Conservation (phyloP, 2,329 filamentous ascomycete species). For the Dothistroma pini region DNA sequence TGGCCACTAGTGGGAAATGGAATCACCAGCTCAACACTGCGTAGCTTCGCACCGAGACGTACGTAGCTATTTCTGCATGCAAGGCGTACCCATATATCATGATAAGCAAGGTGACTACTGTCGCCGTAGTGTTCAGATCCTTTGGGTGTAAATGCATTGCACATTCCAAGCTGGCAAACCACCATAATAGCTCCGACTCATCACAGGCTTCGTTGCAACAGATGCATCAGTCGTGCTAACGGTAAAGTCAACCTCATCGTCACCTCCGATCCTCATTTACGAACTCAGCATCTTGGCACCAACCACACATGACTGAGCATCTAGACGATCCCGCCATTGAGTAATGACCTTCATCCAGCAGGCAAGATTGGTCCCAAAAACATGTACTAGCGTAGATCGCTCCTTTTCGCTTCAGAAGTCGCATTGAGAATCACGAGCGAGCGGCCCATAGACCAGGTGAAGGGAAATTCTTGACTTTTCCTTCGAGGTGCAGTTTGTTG, state of each 20-base stretch:
- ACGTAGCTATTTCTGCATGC: too few species aligned
- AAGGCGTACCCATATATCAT: too few species aligned
- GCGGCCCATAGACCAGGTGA: background rate
- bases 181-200: background rate
- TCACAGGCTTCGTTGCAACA: background rate
- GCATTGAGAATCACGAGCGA: background rate
- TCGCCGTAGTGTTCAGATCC: too few species aligned
- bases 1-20: too few species aligned
- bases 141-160: too few species aligned
- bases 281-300: conserved; percentile 8
- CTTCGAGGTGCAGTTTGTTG: background rate
- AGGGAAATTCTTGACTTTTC: background rate
- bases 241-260: background rate
- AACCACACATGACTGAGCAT: background rate
- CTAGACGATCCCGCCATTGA: background rate
- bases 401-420: conserved; percentile 3
- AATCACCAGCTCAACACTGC: too few species aligned
- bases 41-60: too few species aligned
- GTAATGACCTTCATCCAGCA: conserved; percentile 8
- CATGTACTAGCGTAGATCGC: conserved; percentile 2
- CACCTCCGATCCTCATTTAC: background rate
- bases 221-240: background rate
- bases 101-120: too few species aligned
- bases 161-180: background rate
- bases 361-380: conserved; percentile 8